Conservation (phyloP, 164 flowering plant genomes). For the Buxus sempervirens region DNA sequence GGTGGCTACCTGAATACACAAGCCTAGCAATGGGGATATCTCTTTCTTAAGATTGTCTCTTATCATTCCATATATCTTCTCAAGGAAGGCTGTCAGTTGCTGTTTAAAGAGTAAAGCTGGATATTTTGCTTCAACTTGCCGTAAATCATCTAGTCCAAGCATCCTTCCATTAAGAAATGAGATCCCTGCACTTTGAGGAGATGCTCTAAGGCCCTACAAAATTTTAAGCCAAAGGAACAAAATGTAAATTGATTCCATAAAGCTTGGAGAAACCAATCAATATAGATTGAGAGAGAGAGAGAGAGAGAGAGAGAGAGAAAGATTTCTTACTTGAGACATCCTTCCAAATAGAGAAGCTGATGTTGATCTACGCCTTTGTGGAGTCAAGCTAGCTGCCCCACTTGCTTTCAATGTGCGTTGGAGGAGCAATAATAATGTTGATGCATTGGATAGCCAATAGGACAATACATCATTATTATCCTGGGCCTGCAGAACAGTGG, state of each 20-base stretch:
- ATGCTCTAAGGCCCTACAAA: conserved; percentile 67
- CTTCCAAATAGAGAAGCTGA: conserved; percentile 93
- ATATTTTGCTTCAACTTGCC: conserved; percentile 97
- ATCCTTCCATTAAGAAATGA: conserved; percentile 76
- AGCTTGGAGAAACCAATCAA: background rate
- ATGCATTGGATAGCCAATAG: conserved; percentile 89
- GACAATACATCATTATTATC: conserved; percentile 76
- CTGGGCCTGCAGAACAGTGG: conserved; percentile 54
- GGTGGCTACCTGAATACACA: conserved; percentile 86
- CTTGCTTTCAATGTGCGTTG: conserved; percentile 96
- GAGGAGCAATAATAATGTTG: conserved; percentile 82
- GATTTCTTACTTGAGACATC: conserved; percentile 76
- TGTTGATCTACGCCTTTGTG: conserved; percentile 83
- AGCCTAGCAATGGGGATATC: conserved; percentile 90
- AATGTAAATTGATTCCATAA: background rate
- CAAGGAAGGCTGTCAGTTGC: conserved; percentile 97
- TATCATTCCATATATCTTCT: conserved; percentile 97
- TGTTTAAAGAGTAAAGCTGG: conserved; percentile 97
- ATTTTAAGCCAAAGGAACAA: background rate
- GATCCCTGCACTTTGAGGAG: conserved; percentile 91
- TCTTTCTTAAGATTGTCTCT: conserved; percentile 97
- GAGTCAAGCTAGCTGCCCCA: conserved; percentile 90
- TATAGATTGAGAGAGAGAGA: background rate
- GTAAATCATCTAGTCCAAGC: conserved; percentile 67
- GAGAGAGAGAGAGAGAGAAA: background rate